Evolutionary conservation across 2,329 filamentous ascomycete species (phyloP).

Genomic region (Eutypa lata): DNA sequence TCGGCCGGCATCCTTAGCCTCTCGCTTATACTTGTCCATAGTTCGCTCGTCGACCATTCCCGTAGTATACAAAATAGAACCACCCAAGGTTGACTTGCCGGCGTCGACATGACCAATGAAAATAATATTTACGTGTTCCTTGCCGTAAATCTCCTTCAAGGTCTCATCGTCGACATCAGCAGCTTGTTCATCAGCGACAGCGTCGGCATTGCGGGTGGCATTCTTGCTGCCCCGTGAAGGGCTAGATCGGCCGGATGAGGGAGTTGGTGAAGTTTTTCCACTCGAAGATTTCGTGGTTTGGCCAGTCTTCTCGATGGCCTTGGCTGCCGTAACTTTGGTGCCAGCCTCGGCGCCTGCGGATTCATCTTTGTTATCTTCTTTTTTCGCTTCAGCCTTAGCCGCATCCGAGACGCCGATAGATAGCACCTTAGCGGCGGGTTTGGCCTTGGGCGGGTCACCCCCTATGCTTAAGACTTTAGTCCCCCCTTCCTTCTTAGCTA

Average conservation of each 20-base stretch:
- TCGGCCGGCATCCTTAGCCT: slow-evolving; percentile 92
- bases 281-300: slow-evolving; percentile 54
- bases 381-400: slow-evolving; percentile 54
- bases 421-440: slow-evolving; percentile 64
- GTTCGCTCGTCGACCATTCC: slow-evolving; percentile 99
- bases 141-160: slow-evolving; percentile 92
- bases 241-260: slow-evolving; percentile 81
- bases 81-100: slow-evolving; percentile 94
- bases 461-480: slow-evolving; percentile 64
- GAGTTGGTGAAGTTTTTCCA: slow-evolving; percentile 76
- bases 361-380: slow-evolving; percentile 37
- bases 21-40: slow-evolving; percentile 95
- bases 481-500: slow-evolving; percentile 52
- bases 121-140: slow-evolving; percentile 90
- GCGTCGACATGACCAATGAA: slow-evolving; percentile 98
- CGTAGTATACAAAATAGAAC: slow-evolving; percentile 86
- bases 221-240: slow-evolving; percentile 62
- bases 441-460: slow-evolving; percentile 48
- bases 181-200: slow-evolving; percentile 78
- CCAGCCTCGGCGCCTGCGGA: slow-evolving; percentile 48
- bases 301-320: slow-evolving; percentile 89
- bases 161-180: slow-evolving; percentile 70
- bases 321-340: slow-evolving; percentile 79
- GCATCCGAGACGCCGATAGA: slow-evolving; percentile 62
- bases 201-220: slow-evolving; percentile 66